Base-by-base conservation (phyloP, 352 stramenopile species). In the Phytophthora cryptogea region DNA sequence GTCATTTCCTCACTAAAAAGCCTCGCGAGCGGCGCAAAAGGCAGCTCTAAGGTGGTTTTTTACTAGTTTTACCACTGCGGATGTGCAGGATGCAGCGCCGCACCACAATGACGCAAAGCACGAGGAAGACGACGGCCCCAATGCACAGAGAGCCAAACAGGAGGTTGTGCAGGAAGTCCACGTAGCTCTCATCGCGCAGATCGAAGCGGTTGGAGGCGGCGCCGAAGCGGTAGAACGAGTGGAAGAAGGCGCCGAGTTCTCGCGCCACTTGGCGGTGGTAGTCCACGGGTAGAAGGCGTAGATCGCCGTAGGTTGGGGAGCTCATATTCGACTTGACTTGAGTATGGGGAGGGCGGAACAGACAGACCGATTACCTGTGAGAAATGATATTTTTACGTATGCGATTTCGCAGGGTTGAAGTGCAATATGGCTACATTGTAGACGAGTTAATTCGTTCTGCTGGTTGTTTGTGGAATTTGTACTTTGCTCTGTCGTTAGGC, bases 151-250 rank as follows among this genome's bases (percentile, higher is more conserved):
- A 94, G 16, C 66, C 77, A 8, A 90, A 73, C n/a, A 90, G 64
- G 28, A 94, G 51, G 48, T 89, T 90, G 50, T 86, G 75, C 41
- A 92, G 70, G 49, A 94, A 88, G 42, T 76, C 54, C 57, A 66
- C 16, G 63, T 94, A 94, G 41, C 54, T 36, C 28, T 67, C 68
- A 44, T 86, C 67, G 17, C 66, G 49, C 42, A 89, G 65, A 43
- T 89, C 50, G 54, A 94, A 94, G 50, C 54, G 63, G 49, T 68
- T 83, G 20, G 78, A 74, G 33, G 64, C 54, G 8, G 55, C 66
- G 30, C 81, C 81, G 47, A 92, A 89, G 68, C 84, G 80, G 65
- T 92, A 90, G 68, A 94, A 90, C 8, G 65, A 70, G 77, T 94
- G 84, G 66, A 94, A 90, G 49, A 94, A 94, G 32, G 66, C 63